Evolutionary conservation across 176 grass and related monocot species (phyloP).

Genomic region (Canna indica): DNA sequence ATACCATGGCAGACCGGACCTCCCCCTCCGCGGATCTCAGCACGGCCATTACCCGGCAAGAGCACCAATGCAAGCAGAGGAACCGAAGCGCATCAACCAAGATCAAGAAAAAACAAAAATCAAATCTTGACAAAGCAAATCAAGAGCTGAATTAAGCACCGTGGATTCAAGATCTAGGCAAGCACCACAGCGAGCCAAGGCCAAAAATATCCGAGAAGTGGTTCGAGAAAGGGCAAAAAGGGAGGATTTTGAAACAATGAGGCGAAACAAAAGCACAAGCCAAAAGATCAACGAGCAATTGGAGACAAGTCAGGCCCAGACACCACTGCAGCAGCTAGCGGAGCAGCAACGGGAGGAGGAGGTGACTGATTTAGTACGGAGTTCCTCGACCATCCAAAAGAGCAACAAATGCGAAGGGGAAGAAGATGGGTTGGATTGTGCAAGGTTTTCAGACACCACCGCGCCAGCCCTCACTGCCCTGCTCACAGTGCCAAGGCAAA

Average conservation of each 20-base stretch:
- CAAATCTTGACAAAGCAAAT: background rate
- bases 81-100: background rate
- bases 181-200: too few relatives aligned
- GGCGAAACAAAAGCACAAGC: conserved; percentile 9
- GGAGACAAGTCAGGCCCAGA: background rate
- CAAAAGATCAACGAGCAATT: background rate
- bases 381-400: background rate
- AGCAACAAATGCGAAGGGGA: background rate
- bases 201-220: too few relatives aligned
- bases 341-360: too few relatives aligned
- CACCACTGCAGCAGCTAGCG: too few relatives aligned
- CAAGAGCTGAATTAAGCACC: too few relatives aligned
- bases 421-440: background rate
- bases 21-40: background rate
- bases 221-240: conserved; percentile 9
- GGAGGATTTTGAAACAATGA: background rate
- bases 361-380: background rate
- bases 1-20: background rate
- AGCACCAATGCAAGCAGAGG: background rate
- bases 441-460: too few relatives aligned
- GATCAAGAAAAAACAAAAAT: background rate
- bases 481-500: background rate
- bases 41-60: background rate
- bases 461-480: background rate
- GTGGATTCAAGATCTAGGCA: too few relatives aligned